These are phyloP conservation scores for Ophiostoma angusticollis DNA, from an alignment of 2,329 filamentous ascomycete species.

Conservation along the genomic window DNA sequence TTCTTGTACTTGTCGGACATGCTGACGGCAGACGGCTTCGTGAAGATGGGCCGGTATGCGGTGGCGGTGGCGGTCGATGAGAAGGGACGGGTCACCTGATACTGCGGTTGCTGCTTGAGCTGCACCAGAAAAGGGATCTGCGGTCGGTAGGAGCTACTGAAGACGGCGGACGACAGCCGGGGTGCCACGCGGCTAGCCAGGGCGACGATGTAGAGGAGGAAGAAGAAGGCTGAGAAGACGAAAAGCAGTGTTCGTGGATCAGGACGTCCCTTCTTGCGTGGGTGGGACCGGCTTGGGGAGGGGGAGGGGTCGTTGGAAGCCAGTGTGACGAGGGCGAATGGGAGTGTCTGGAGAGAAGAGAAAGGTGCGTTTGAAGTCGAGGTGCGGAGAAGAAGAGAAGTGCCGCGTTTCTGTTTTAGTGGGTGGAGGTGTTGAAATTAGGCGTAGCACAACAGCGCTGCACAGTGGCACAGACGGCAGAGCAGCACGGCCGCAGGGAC, in stretches of 20 bases:
- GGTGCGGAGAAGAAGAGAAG: not conserved
- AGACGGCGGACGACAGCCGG: slow-evolving; percentile 42
- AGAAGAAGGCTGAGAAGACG: slow-evolving; percentile 40
- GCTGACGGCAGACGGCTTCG: slow-evolving; percentile 43
- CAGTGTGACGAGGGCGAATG: slow-evolving; percentile 1
- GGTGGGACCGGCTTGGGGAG: slow-evolving; percentile 34
- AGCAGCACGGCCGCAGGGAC: not conserved
- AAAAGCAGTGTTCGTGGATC: slow-evolving; percentile 23
- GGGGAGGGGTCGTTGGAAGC: slow-evolving; percentile 12
- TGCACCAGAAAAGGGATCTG: slow-evolving; percentile 7
- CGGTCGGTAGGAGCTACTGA: slow-evolving; percentile 29
- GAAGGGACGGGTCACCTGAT: slow-evolving; percentile 1
- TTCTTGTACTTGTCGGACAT: slow-evolving; percentile 53
- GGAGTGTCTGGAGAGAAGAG: not conserved
- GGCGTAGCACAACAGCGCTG: too few species aligned
- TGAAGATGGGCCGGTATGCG: slow-evolving; percentile 24
- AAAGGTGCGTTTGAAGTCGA: too few species aligned
- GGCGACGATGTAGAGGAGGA: slow-evolving; percentile 43
- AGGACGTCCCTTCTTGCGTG: not conserved
- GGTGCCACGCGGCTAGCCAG: slow-evolving; percentile 52
- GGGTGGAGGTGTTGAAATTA: too few species aligned
- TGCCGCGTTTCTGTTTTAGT: too few species aligned
- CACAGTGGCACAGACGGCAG: not conserved
- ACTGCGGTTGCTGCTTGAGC: slow-evolving; percentile 4
- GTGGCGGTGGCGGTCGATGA: slow-evolving; percentile 17